Percentiles rank a stretch among this genome's conserved stretches.
phyloP scores from a whole-genome alignment of 2,329 filamentous ascomycete genomes.

The Fusarium piperis region DNA sequence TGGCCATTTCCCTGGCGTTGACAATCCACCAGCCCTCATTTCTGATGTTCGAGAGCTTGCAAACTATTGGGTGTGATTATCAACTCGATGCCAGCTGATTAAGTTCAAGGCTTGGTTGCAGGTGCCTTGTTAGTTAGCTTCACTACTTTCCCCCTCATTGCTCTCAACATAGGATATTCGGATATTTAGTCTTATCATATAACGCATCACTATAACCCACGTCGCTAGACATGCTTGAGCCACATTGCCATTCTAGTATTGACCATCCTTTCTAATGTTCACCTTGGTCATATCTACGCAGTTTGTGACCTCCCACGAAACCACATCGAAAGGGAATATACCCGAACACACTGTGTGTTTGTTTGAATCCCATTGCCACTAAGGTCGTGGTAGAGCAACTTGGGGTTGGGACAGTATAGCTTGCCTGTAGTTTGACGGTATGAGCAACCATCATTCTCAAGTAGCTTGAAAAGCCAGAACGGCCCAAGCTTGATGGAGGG shows the following conservation, averaged over 20 bases:
- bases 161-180: background rate
- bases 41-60: constrained; percentile 3
- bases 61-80: background rate
- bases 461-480: too few species aligned
- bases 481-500: too few species aligned
- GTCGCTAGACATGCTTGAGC: background rate
- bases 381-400: too few species aligned
- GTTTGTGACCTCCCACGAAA: background rate
- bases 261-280: background rate
- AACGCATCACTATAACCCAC: background rate
- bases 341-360: background rate
- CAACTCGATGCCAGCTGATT: background rate
- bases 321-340: background rate
- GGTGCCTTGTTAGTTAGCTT: background rate
- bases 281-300: background rate
- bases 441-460: too few species aligned
- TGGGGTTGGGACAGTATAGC: too few species aligned
- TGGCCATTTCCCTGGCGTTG: constrained; percentile 13
- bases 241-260: background rate
- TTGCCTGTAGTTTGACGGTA: too few species aligned
- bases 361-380: too few species aligned
- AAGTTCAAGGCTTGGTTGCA: background rate
- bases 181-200: background rate
- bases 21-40: constrained; percentile 16
- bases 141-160: background rate